Conservation (phyloP, 495 filamentous ascomycete species). For the Sporormia fimetaria region DNA sequence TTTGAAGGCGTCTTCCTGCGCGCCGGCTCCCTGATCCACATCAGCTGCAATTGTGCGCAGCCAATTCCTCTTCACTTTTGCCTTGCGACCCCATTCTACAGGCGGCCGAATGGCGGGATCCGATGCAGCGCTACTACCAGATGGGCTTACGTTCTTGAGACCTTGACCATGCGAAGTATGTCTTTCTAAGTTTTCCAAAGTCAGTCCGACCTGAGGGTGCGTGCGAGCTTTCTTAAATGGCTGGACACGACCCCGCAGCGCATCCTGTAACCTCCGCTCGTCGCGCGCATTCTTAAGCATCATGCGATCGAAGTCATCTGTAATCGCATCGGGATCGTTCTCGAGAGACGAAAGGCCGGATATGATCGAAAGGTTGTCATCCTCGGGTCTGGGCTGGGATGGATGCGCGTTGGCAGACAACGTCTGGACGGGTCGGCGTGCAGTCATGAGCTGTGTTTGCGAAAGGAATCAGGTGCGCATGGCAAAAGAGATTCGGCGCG, state of each 20-base stretch:
- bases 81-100: slow-evolving; percentile 47
- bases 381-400: no score
- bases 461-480: no score
- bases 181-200: slow-evolving; percentile 27
- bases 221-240: slow-evolving; percentile 31
- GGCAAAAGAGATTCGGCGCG: no score
- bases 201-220: slow-evolving; percentile 22
- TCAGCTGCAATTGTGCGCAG: slow-evolving; percentile 31
- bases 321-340: slow-evolving; percentile 28
- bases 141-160: slow-evolving; percentile 11
- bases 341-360: slow-evolving; percentile 29
- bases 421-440: slow-evolving; percentile 20
- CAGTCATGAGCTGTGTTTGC: slow-evolving; percentile 19
- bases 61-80: slow-evolving; percentile 44
- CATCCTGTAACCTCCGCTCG: slow-evolving; percentile 26
- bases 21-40: slow-evolving; percentile 26
- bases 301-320: slow-evolving; percentile 31
- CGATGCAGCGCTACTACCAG: slow-evolving; percentile 28
- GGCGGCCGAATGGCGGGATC: slow-evolving; percentile 47
- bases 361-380: slow-evolving; percentile 9
- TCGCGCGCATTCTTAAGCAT: slow-evolving; percentile 30
- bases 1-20: slow-evolving; percentile 21
- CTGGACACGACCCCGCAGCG: slow-evolving; percentile 22
- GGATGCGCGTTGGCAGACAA: slow-evolving; percentile 25
- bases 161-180: slow-evolving; percentile 14